A percentile compares a stretch with the other conserved stretches of the same genome.
phyloP scores from a whole-genome alignment of 345 rosid genomes.

The Psidium friedrichsthalianum region DNA sequence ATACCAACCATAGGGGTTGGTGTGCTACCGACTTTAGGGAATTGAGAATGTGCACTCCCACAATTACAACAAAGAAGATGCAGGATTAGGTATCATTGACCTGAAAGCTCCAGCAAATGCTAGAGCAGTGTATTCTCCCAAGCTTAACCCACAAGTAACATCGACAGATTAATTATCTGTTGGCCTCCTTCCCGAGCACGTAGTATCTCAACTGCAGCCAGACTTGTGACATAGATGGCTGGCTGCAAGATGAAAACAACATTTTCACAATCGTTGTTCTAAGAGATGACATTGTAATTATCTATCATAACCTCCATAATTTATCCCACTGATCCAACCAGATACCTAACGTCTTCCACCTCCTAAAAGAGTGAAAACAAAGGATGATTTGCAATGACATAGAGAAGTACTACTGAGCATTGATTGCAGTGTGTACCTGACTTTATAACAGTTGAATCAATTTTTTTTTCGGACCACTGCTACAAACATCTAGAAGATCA shows the following conservation, averaged over 20 bases:
- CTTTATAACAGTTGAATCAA: slow-evolving; percentile 90
- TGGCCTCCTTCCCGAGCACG: slow-evolving; percentile 83
- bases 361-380: background rate
- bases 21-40: background rate
- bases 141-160: slow-evolving; percentile 90
- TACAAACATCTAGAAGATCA: slow-evolving; percentile 90
- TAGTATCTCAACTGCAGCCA: slow-evolving; percentile 91
- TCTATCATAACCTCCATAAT: background rate
- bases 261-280: background rate
- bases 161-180: slow-evolving; percentile 81
- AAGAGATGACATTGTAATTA: background rate
- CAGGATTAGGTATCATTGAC: slow-evolving; percentile 5
- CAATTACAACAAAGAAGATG: background rate
- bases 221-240: slow-evolving; percentile 96
- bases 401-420: background rate
- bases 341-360: background rate
- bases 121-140: slow-evolving; percentile 96
- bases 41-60: background rate
- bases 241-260: slow-evolving; percentile 43
- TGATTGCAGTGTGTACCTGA: slow-evolving; percentile 45
- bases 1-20: background rate
- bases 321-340: background rate
- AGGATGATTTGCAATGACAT: background rate
- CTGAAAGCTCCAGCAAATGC: slow-evolving; percentile 97
- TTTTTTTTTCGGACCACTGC: slow-evolving; percentile 89